Evolutionary conservation across 2,329 filamentous ascomycete genomes (phyloP).

Genomic region (Colletotrichum endophyticum): DNA sequence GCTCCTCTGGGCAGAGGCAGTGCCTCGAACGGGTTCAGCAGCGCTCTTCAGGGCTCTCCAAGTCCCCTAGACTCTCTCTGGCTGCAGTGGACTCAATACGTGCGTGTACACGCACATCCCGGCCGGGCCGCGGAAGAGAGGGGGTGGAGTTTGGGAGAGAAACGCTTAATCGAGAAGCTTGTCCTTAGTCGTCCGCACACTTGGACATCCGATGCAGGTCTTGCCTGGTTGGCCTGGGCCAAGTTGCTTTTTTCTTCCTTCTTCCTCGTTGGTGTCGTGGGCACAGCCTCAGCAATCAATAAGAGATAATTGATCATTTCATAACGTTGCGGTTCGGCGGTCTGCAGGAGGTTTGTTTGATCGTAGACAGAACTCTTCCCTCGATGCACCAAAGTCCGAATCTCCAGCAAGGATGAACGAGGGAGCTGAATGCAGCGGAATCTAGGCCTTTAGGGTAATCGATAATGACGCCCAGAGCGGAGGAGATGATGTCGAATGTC

Average conservation of each 20-base stretch:
- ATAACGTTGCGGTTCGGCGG: not conserved
- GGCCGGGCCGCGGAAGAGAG: not conserved
- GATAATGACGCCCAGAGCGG: not conserved
- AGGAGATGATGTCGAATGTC: conserved; percentile 2
- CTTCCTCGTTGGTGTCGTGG: not conserved
- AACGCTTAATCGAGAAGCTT: conserved; percentile 16
- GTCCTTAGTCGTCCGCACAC: conserved; percentile 7
- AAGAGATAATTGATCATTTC: not conserved
- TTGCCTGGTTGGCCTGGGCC: not conserved
- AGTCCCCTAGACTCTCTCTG: not conserved
- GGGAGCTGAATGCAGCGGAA: not conserved
- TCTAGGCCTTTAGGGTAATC: not conserved
- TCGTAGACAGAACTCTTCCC: not conserved
- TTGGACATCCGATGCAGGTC: not conserved
- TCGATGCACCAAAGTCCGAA: not conserved
- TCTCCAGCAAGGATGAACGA: not conserved
- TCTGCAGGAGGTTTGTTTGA: not conserved
- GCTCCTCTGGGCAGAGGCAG: not conserved
- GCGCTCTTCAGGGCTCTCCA: not conserved
- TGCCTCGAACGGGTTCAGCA: not conserved
- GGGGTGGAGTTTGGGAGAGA: not conserved
- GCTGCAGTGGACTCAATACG: not conserved
- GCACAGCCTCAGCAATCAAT: conserved; percentile 18
- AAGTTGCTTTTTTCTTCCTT: not conserved
- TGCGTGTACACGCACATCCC: not conserved